Base-by-base conservation (phyloP, 2,329 filamentous ascomycete genomes). In the Macrophomina pseudophaseolina region DNA sequence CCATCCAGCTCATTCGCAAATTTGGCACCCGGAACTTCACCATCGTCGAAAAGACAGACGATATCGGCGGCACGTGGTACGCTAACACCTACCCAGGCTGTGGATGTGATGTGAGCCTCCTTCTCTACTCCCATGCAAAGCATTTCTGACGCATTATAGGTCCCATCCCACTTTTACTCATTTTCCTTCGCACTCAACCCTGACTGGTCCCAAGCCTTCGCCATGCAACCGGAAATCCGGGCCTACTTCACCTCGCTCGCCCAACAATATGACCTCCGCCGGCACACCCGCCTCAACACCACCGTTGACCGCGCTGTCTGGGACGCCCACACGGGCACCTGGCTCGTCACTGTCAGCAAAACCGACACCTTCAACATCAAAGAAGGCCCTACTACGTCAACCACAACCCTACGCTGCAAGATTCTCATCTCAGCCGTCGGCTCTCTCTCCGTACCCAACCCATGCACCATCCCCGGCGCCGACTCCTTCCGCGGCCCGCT, bases 101-200 rank as follows among this genome's bases (percentile, higher is more conserved):
- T 58, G 76, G 75, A 23, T 78, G 75, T 53, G 75, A 78, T 70
- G 74, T 75, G 23, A 65, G 70, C 67, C 5, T 3, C 1, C 28
- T 33, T 7, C 18, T 14, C 12, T 16, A 33, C 28, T 1, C 7
- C 5, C 11, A 33, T 35, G 4, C 8, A 16, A 14, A 53, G n/a
- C 2, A 5, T 14, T 32, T 8, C 23, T 53, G 51, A 53, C 30
- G 28, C 16, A 32, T 11, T 4, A 12, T 30, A 53, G 51, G 51
- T 53, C 14, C 51, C 51, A 7, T 53, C 51, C 28, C 86, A 88
- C 76, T 88, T 86, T 74, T 90, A 89, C 72, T 86, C 87, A 68
- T 88, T 87, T 72, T 85, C 85, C 6, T 89, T 86, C 80, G 81
- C 83, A 52, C 83, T 84, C 4, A 89, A 89, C 71, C 83, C 82